Percentiles rank a stretch among this genome's conserved stretches.
Conservation (phyloP, 164 flowering plant genomes). For the Magnolia changhungtana region DNA sequence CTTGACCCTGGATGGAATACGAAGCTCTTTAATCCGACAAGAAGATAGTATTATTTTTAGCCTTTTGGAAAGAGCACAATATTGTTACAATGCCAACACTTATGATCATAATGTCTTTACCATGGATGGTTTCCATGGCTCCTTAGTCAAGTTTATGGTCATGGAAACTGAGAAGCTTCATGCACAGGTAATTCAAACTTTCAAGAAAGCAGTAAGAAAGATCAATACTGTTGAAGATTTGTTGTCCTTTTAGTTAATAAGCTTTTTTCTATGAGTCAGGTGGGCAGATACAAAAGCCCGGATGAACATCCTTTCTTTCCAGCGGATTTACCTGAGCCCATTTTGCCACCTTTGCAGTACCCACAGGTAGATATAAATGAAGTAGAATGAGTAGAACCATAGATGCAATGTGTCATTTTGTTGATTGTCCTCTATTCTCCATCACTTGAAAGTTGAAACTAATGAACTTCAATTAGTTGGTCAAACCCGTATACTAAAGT, state of each 20-base stretch:
- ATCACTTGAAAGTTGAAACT: background rate
- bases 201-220: background rate
- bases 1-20: constrained; percentile 73
- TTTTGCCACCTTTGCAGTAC: constrained; percentile 80
- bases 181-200: constrained; percentile 50
- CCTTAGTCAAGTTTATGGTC: constrained; percentile 76
- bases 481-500: too few relatives aligned
- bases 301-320: constrained; percentile 98
- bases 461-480: too few relatives aligned
- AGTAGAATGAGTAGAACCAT: background rate
- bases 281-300: constrained; percentile 88
- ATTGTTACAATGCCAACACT: constrained; percentile 64
- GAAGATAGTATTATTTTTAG: constrained; percentile 92
- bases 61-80: constrained; percentile 86
- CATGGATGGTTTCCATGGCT: constrained; percentile 67
- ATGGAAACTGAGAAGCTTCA: constrained; percentile 92
- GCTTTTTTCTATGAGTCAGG: constrained; percentile 33
- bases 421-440: background rate
- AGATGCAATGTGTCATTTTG: background rate
- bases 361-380: constrained; percentile 54
- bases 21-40: constrained; percentile 74
- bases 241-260: constrained; percentile 5
- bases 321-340: constrained; percentile 60
- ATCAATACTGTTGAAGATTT: background rate
- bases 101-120: constrained; percentile 59